A percentile compares a stretch with the other conserved stretches of the same genome.
Evolutionary conservation across 2,329 filamentous ascomycete species (phyloP).

Genomic region (Basipetospora chlamydospora): DNA sequence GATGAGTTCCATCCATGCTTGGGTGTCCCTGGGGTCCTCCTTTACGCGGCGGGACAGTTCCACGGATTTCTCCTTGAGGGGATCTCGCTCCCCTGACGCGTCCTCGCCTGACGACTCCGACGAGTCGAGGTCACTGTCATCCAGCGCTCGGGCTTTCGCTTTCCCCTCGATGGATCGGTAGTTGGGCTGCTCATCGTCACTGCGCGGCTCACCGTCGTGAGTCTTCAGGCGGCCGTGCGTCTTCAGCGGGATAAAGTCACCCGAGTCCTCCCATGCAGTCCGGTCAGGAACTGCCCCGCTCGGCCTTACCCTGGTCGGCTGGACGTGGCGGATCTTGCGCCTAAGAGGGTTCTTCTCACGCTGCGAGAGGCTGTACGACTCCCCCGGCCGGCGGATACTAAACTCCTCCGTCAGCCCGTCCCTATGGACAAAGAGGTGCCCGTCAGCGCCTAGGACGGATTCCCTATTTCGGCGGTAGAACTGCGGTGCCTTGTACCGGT

Average conservation of each 20-base stretch:
- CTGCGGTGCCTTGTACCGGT: conserved; percentile 55
- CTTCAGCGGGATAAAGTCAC: conserved; percentile 24
- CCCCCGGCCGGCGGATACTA: conserved; percentile 28
- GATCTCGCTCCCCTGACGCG: conserved; percentile 22
- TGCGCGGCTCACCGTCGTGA: conserved; percentile 16
- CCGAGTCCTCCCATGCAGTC: conserved; percentile 7
- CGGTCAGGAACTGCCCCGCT: neutral
- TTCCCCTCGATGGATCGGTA: conserved; percentile 55
- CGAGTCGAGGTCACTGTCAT: conserved; percentile 26
- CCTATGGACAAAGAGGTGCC: conserved; percentile 50
- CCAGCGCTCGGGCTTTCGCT: conserved; percentile 32
- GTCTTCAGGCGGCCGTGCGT: conserved; percentile 14
- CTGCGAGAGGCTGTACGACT: conserved; percentile 12
- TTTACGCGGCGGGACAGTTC: conserved; percentile 50
- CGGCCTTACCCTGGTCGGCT: conserved; percentile 3
- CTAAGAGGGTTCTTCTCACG: conserved; percentile 7
- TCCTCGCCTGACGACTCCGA: conserved; percentile 5
- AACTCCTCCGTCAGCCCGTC: conserved; percentile 43
- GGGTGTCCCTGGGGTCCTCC: conserved; percentile 49
- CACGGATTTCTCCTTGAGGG: conserved; percentile 39
- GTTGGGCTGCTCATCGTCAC: conserved; percentile 32
- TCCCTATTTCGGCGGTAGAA: conserved; percentile 60
- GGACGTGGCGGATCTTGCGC: conserved; percentile 1
- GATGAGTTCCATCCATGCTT: conserved; percentile 67
- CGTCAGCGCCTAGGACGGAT: conserved; percentile 50